Percentiles rank a stretch among this genome's conserved stretches.
Evolutionary conservation across 2,329 filamentous ascomycete genomes (phyloP).

Genomic region (Fusarium veterinarium): DNA sequence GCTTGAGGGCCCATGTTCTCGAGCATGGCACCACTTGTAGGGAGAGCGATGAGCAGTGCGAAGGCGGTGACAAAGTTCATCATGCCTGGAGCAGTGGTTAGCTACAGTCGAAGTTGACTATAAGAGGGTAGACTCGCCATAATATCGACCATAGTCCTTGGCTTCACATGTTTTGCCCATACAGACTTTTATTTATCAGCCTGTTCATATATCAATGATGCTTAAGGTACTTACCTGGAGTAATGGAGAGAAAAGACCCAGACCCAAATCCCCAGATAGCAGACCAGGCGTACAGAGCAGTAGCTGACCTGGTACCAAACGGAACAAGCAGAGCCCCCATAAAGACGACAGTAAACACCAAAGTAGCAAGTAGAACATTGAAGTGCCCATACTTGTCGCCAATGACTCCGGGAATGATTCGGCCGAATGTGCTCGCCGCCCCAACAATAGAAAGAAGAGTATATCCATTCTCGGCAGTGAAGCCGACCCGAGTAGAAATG

Average conservation of each 20-base stretch:
- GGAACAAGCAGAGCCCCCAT: conserved; percentile 59
- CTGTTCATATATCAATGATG: too few relatives aligned
- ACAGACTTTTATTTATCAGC: conserved; percentile 45
- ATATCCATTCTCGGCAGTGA: conserved; percentile 54
- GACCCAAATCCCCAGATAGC: conserved; percentile 62
- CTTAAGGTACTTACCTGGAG: conserved; percentile 38
- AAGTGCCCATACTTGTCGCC: conserved; percentile 59
- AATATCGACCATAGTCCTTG: conserved; percentile 60
- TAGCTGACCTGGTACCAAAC: conserved; percentile 53
- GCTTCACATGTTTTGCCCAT: conserved; percentile 59
- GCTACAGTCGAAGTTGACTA: background rate
- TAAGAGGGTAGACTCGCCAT: conserved; percentile 26
- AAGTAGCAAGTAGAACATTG: conserved; percentile 48
- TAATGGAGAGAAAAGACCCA: conserved; percentile 59
- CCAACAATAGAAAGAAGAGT: conserved; percentile 59
- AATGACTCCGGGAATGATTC: conserved; percentile 56
- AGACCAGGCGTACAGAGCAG: conserved; percentile 56
- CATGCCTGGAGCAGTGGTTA: conserved; percentile 50
- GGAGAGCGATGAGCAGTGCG: conserved; percentile 57
- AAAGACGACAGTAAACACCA: conserved; percentile 51
- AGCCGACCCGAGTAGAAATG: conserved; percentile 52
- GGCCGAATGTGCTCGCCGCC: conserved; percentile 55
- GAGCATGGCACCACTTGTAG: conserved; percentile 58
- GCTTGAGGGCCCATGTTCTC: conserved; percentile 57
- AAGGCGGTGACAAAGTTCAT: conserved; percentile 60